Conservation (phyloP, 176 grass and related monocot species). For the Eragrostis nindensis region DNA sequence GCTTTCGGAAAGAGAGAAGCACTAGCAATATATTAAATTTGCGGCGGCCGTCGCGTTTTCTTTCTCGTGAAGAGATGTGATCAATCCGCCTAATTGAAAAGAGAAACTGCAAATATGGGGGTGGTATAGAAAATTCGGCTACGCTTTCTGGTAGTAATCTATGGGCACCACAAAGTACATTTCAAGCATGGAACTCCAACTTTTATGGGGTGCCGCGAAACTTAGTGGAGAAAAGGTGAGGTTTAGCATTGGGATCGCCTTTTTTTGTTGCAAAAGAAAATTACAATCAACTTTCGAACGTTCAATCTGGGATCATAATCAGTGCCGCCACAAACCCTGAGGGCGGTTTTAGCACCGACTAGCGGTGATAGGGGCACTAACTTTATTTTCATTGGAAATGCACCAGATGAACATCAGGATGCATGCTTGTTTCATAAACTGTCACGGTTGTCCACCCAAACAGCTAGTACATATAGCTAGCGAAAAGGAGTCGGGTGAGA, state of each 20-base stretch:
- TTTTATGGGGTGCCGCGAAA: conserved; percentile 14
- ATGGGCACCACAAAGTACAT: conserved; percentile 8
- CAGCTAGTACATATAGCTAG: too few relatives aligned
- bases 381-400: background rate
- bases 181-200: background rate
- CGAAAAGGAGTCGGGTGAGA: too few relatives aligned
- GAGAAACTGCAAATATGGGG: background rate
- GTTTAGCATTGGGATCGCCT: background rate
- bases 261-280: background rate
- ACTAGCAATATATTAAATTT: conserved; percentile 38
- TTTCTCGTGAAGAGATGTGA: background rate
- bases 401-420: background rate
- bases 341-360: background rate
- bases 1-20: conserved; percentile 35
- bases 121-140: conserved; percentile 16
- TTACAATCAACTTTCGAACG: background rate
- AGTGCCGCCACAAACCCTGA: background rate
- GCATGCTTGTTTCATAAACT: too few relatives aligned
- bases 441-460: too few relatives aligned
- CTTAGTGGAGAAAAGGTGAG: background rate
- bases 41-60: conserved; percentile 34
- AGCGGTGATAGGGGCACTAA: background rate
- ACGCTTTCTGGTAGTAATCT: background rate
- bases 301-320: too few relatives aligned
- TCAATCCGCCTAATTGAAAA: background rate